A percentile compares a stretch with the other conserved stretches of the same genome.
phyloP scores from a whole-genome alignment of 345 rosid species.

The Kandelia obovata region DNA sequence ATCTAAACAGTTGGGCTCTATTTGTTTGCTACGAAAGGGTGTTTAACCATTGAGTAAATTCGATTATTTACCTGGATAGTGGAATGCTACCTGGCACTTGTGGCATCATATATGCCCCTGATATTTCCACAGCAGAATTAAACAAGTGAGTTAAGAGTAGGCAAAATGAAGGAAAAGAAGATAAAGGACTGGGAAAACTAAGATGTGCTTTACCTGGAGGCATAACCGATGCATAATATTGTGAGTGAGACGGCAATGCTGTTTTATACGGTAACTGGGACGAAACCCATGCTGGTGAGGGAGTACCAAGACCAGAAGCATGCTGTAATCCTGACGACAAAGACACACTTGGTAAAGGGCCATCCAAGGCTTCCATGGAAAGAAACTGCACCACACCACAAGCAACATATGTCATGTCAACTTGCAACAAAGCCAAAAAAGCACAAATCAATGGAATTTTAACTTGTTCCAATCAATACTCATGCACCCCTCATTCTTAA shows the following conservation, averaged over 20 bases:
- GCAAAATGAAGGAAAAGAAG: neutral
- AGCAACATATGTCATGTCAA: constrained; percentile 6
- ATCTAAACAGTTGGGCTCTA: too few relatives aligned
- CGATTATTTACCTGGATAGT: constrained; percentile 49
- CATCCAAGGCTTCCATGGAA: constrained; percentile 63
- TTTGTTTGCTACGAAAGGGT: too few relatives aligned
- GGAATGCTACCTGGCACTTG: constrained; percentile 47
- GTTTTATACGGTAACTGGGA: constrained; percentile 42
- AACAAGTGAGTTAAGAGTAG: constrained; percentile 11
- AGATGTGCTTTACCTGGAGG: constrained; percentile 51
- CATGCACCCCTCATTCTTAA: too few relatives aligned
- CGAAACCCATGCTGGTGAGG: constrained; percentile 50
- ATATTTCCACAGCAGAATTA: constrained; percentile 21
- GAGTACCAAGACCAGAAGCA: constrained; percentile 43
- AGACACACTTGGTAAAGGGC: constrained; percentile 53
- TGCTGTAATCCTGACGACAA: constrained; percentile 35
- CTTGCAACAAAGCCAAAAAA: neutral
- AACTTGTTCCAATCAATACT: neutral
- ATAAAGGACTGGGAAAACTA: neutral
- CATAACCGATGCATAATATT: constrained; percentile 34
- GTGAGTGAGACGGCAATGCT: constrained; percentile 42
- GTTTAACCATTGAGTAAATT: neutral
- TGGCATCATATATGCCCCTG: constrained; percentile 59
- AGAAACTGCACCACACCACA: constrained; percentile 56
- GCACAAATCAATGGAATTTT: neutral